Conservation (phyloP, 805 yeast species). For the Yamadazyma paraphyllophila region DNA sequence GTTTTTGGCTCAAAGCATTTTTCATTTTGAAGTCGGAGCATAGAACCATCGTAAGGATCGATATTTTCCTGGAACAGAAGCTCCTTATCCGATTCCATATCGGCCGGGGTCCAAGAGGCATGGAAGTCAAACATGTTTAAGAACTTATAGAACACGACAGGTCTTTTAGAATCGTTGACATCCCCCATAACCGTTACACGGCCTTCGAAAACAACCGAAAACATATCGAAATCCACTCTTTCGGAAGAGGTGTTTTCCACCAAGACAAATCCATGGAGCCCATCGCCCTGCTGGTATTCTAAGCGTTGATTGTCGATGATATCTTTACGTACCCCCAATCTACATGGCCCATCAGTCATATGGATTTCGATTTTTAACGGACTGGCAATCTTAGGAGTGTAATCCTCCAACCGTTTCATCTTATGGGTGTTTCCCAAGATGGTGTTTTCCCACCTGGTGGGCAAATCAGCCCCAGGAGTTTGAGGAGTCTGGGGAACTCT, state of each 20-base stretch:
- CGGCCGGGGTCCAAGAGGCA: conserved; percentile 41
- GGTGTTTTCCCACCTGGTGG: conserved; percentile 28
- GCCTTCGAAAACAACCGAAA: conserved; percentile 41
- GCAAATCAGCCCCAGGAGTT: background rate
- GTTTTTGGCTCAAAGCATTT: conserved; percentile 30
- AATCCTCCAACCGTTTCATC: conserved; percentile 29
- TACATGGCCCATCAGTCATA: conserved; percentile 34
- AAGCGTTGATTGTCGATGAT: conserved; percentile 29
- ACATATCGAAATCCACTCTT: conserved; percentile 39
- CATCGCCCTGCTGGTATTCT: conserved; percentile 41
- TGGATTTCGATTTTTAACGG: conserved; percentile 26
- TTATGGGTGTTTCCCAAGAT: conserved; percentile 37
- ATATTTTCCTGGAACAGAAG: conserved; percentile 14
- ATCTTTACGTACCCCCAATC: conserved; percentile 23
- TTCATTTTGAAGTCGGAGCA: conserved; percentile 21
- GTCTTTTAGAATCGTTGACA: conserved; percentile 9
- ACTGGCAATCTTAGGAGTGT: conserved; percentile 23
- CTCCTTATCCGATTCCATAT: conserved; percentile 16
- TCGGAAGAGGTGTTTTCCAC: conserved; percentile 28
- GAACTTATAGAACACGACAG: conserved; percentile 26
- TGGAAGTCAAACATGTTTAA: conserved; percentile 42
- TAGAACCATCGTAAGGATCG: conserved; percentile 35
- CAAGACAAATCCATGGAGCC: conserved; percentile 33
- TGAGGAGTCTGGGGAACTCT: background rate
- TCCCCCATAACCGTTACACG: conserved; percentile 20